A percentile compares a stretch with the other conserved stretches of the same genome.
Evolutionary conservation across 768 basidiomycete species (phyloP).

Genomic region (Trametes meyenii): DNA sequence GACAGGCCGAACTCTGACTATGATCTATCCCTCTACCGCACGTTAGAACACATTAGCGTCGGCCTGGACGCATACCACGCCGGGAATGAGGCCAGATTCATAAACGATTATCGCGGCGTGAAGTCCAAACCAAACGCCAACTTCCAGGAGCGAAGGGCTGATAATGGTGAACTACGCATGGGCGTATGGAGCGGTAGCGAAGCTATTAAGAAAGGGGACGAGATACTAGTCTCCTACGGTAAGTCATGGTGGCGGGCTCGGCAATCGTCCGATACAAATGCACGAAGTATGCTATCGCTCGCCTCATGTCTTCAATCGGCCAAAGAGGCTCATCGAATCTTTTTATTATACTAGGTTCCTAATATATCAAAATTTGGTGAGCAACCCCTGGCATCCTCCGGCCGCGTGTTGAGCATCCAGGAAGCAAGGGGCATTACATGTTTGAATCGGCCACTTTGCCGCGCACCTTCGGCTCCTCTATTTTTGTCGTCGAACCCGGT

Average conservation of each 20-base stretch:
- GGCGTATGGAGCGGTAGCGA: conserved; percentile 67
- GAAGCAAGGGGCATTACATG: too few relatives aligned
- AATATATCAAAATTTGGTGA: too few relatives aligned
- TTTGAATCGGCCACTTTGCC: too few relatives aligned
- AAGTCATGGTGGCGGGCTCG: conserved; percentile 80
- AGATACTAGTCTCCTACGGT: conserved; percentile 88
- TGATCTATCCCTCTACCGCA: conserved; percentile 78
- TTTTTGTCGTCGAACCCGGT: too few relatives aligned
- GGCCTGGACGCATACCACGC: conserved; percentile 75
- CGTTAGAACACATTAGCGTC: conserved; percentile 57
- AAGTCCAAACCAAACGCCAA: conserved; percentile 65
- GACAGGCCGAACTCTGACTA: conserved; percentile 78
- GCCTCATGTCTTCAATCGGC: not conserved
- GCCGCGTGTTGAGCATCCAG: too few relatives aligned
- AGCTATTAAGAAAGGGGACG: conserved; percentile 75
- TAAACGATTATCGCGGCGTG: conserved; percentile 92
- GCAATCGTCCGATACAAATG: not conserved
- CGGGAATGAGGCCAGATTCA: conserved; percentile 89
- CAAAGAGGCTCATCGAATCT: too few relatives aligned
- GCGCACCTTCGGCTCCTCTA: too few relatives aligned
- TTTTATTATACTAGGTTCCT: too few relatives aligned
- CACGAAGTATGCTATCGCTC: not conserved
- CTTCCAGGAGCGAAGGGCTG: conserved; percentile 60
- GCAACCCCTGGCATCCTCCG: too few relatives aligned
- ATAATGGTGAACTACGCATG: conserved; percentile 70